These are phyloP conservation scores for Phylloporus sp. DNA, from an alignment of 768 basidiomycete genomes.

Conservation along the genomic window DNA sequence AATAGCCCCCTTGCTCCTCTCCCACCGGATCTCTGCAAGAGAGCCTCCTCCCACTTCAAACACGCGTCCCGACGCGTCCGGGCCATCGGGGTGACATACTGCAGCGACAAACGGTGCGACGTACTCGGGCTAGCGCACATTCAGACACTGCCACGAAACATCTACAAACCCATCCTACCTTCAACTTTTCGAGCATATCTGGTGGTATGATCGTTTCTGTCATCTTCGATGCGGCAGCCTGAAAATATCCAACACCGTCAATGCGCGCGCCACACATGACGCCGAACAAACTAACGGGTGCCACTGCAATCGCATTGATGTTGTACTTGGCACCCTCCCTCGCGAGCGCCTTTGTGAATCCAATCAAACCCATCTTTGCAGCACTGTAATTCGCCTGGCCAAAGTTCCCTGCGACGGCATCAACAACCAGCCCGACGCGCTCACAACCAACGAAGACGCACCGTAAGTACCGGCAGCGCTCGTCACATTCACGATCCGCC, in stretches of 20 bases:
- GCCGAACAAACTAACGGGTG: slow-evolving; percentile 56
- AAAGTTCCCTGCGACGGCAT: slow-evolving; percentile 63
- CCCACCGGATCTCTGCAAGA: slow-evolving; percentile 89
- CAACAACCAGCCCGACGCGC: not conserved
- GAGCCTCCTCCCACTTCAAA: slow-evolving; percentile 95
- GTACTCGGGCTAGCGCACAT: slow-evolving; percentile 58
- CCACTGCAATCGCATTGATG: slow-evolving; percentile 83
- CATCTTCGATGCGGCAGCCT: slow-evolving; percentile 94
- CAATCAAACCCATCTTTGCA: slow-evolving; percentile 94
- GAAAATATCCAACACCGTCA: not conserved
- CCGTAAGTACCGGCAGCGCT: slow-evolving; percentile 94
- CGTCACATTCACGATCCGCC: slow-evolving; percentile 90
- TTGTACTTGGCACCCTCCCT: slow-evolving; percentile 89
- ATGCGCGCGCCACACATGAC: not conserved
- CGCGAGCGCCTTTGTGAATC: slow-evolving; percentile 89
- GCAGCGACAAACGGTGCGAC: slow-evolving; percentile 91
- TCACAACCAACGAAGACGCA: slow-evolving; percentile 29
- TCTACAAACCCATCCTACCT: slow-evolving; percentile 36
- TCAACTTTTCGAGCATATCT: slow-evolving; percentile 85
- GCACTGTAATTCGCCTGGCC: slow-evolving; percentile 98
- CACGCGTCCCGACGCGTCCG: slow-evolving; percentile 72
- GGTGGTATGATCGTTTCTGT: slow-evolving; percentile 93
- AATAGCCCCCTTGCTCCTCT: slow-evolving; percentile 78
- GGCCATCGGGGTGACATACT: slow-evolving; percentile 79
- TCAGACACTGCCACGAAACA: not conserved